phyloP scores from a whole-genome alignment of 2,329 filamentous ascomycete genomes.

The Neopestalotiopsis rosae region DNA sequence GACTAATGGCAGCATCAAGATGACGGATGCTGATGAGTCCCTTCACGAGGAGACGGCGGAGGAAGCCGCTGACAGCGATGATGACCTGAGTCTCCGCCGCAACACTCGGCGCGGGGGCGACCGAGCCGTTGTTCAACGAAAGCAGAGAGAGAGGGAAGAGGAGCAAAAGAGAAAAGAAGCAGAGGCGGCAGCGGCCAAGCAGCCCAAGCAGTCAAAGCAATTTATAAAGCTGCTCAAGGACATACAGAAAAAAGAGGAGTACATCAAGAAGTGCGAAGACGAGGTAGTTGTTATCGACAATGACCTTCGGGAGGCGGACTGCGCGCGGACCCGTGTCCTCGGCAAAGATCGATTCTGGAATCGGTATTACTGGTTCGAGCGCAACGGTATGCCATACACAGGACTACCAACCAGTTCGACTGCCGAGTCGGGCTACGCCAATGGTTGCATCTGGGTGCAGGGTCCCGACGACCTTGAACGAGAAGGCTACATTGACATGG shows the following conservation, averaged over 20 bases:
- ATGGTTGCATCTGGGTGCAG: conserved; percentile 95
- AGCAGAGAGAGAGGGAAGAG: conserved; percentile 77
- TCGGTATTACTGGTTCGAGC: conserved; percentile 98
- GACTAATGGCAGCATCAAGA: conserved; percentile 63
- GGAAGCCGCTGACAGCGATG: conserved; percentile 72
- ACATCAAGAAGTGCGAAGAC: conserved; percentile 81
- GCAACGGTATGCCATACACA: conserved; percentile 95
- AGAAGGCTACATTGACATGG: conserved; percentile 83
- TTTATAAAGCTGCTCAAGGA: conserved; percentile 87
- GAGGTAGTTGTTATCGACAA: conserved; percentile 87
- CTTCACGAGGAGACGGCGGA: conserved; percentile 60
- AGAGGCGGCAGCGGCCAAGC: conserved; percentile 67
- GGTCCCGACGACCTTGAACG: conserved; percentile 90
- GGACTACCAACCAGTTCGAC: conserved; percentile 90
- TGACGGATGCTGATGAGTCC: conserved; percentile 69
- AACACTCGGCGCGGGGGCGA: conserved; percentile 68
- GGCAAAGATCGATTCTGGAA: conserved; percentile 98
- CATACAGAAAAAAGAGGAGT: conserved; percentile 84
- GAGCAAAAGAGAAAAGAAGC: conserved; percentile 73
- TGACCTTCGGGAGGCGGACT: conserved; percentile 91
- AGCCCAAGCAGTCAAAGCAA: conserved; percentile 82
- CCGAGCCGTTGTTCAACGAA: conserved; percentile 73
- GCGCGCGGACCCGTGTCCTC: conserved; percentile 84
- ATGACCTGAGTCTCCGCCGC: conserved; percentile 60
- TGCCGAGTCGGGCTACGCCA: conserved; percentile 85